Conservation (phyloP, 805 yeast species). For the Candida michaelii region DNA sequence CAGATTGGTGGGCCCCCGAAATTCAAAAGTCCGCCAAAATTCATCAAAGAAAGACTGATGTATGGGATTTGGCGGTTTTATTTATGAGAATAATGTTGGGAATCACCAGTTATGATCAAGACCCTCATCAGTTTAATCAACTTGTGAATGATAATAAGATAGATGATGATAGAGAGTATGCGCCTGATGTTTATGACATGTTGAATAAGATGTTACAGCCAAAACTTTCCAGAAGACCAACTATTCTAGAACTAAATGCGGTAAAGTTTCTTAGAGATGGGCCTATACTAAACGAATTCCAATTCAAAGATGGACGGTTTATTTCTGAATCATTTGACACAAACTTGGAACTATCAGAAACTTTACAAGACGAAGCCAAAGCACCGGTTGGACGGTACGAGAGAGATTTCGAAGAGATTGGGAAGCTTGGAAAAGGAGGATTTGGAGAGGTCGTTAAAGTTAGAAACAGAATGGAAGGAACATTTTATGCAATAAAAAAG, state of each 20-base stretch:
- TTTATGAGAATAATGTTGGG: constrained; percentile 46
- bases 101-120: constrained; percentile 52
- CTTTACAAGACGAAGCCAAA: constrained; percentile 3
- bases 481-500: constrained; percentile 92
- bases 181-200: constrained; percentile 66
- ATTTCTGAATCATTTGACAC: background rate
- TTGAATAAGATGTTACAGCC: constrained; percentile 62
- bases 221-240: constrained; percentile 69
- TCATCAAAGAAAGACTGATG: constrained; percentile 80
- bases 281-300: constrained; percentile 27
- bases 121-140: constrained; percentile 40
- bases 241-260: constrained; percentile 83
- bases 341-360: background rate
- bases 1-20: constrained; percentile 83
- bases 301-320: constrained; percentile 14
- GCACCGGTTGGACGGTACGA: constrained; percentile 60
- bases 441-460: constrained; percentile 99
- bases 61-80: constrained; percentile 88
- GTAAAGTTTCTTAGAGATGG: constrained; percentile 79
- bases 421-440: constrained; percentile 89
- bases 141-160: constrained; percentile 32
- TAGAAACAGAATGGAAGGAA: constrained; percentile 87
- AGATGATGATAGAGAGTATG: constrained; percentile 63
- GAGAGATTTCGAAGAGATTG: constrained; percentile 93
- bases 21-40: constrained; percentile 34